Conservation (phyloP, 2,329 filamentous ascomycete species). For the Sclerotiophoma versabilis region DNA sequence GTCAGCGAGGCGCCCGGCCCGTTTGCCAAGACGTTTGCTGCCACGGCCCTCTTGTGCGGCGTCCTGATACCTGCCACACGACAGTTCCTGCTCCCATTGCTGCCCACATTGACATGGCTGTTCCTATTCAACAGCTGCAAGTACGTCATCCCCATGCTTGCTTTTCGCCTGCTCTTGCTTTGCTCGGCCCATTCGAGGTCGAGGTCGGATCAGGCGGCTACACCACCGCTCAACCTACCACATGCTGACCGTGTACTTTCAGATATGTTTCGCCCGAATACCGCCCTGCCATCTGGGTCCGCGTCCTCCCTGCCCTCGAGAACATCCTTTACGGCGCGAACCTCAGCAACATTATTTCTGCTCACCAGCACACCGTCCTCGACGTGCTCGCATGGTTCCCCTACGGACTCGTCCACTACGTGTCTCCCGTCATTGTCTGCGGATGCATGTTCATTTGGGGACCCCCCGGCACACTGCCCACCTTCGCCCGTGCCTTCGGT, state of each 20-base stretch:
- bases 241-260: constrained; percentile 28
- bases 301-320: constrained; percentile 90
- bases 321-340: constrained; percentile 97
- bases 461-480: constrained; percentile 82
- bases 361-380: constrained; percentile 81
- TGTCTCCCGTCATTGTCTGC: constrained; percentile 80
- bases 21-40: constrained; percentile 75
- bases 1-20: constrained; percentile 82
- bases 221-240: background rate
- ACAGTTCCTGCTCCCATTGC: constrained; percentile 89
- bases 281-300: constrained; percentile 93
- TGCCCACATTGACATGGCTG: constrained; percentile 85
- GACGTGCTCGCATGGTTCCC: constrained; percentile 93
- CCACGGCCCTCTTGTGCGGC: constrained; percentile 71
- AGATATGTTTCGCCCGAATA: constrained; percentile 91
- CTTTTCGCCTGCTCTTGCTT: constrained; percentile 3
- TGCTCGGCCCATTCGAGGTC: background rate
- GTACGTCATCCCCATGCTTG: constrained; percentile 63
- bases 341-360: constrained; percentile 92
- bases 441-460: constrained; percentile 85
- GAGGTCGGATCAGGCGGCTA: constrained; percentile 13
- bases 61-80: constrained; percentile 83
- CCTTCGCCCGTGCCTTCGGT: constrained; percentile 86
- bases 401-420: constrained; percentile 91
- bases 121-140: constrained; percentile 92